Base-by-base conservation (phyloP, 345 rosid species). In the Citrus sinensis region DNA sequence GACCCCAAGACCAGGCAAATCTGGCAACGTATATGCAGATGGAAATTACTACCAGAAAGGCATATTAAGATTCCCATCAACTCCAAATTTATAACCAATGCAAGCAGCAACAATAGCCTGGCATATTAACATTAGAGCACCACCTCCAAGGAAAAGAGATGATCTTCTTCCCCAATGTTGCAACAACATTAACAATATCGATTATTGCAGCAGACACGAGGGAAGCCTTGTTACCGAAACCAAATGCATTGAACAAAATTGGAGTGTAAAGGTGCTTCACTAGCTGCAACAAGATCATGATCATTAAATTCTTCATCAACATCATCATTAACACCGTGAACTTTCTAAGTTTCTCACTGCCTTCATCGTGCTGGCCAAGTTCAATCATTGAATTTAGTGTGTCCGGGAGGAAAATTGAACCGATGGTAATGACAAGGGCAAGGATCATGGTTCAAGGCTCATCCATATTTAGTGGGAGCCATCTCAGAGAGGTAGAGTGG, bases 1-100 rank as follows among this genome's bases (percentile, higher is more conserved):
- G 98, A 4, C 95, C 98, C 98, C 97, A 95, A 0, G 98, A 95
- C 94, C 98, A 92, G 1, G 95, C 94, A 58, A 95, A 95, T 6
- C 95, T 98, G 0, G 97, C 80, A 0, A 93, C 94, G 67, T 93
- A 92, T 27, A 89, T 81, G 82, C 94, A 95, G 34, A 93, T 93
- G 89, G 92, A 93, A 17, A 93, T 82, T 63, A 95, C 98, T 72
- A 95, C 98, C 2, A 89, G 87, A 1, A 88, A 66, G 1, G 94
- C 97, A 65, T 95, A 93, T 96, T 93, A 1, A 97, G 90, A 35
- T 59, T 73, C 13, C 97, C 98, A 19, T 85, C 81, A 0, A 81
- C 54, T 19, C 98, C 96, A 79, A 93, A 95, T 78, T 92, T 95
- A 25, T 92, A 93, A 37, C 89, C 97, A 29, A 93, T 95, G 61